Conservation (phyloP, 208 protist species). For the Leishmania arabica region DNA sequence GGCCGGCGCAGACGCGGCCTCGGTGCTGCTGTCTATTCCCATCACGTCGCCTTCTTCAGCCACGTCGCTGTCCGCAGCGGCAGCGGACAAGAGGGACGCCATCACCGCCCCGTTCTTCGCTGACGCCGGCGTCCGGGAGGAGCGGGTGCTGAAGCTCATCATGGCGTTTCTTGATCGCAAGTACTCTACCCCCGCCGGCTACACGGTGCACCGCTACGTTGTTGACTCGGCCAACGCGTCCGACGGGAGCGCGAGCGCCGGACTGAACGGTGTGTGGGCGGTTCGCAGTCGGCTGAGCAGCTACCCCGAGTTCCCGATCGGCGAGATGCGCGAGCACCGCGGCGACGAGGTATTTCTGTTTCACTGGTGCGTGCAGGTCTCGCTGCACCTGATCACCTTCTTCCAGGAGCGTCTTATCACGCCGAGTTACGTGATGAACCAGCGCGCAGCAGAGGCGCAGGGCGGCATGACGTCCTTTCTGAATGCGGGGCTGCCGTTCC, state of each 20-base stretch:
- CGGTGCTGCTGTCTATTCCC: constrained; percentile 29
- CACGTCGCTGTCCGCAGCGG: not conserved
- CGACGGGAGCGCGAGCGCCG: not conserved
- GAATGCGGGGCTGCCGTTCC: constrained; percentile 19
- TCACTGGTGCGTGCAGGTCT: constrained; percentile 82
- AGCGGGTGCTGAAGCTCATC: constrained; percentile 38
- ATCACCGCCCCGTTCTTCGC: constrained; percentile 10
- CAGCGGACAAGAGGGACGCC: not conserved
- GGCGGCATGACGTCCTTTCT: constrained; percentile 13
- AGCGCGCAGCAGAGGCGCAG: constrained; percentile 34
- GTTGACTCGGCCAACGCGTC: constrained; percentile 15
- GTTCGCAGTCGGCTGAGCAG: constrained; percentile 36
- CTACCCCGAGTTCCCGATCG: constrained; percentile 59
- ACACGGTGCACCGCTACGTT: constrained; percentile 34
- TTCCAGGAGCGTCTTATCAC: constrained; percentile 82
- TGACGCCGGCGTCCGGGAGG: constrained; percentile 29
- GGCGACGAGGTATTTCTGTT: constrained; percentile 82
- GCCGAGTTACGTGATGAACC: constrained; percentile 73
- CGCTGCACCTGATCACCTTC: constrained; percentile 70
- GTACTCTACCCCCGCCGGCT: constrained; percentile 34
- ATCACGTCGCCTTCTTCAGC: constrained; percentile 11
- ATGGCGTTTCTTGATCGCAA: constrained; percentile 45
- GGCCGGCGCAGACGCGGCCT: not conserved
- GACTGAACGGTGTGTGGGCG: constrained; percentile 32
- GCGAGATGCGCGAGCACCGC: constrained; percentile 44